Percentiles rank a stretch among this genome's conserved stretches.
These are phyloP conservation scores for Trametes polyzona DNA, from an alignment of 1,284 basidiomycete species.

Conservation along the genomic window DNA sequence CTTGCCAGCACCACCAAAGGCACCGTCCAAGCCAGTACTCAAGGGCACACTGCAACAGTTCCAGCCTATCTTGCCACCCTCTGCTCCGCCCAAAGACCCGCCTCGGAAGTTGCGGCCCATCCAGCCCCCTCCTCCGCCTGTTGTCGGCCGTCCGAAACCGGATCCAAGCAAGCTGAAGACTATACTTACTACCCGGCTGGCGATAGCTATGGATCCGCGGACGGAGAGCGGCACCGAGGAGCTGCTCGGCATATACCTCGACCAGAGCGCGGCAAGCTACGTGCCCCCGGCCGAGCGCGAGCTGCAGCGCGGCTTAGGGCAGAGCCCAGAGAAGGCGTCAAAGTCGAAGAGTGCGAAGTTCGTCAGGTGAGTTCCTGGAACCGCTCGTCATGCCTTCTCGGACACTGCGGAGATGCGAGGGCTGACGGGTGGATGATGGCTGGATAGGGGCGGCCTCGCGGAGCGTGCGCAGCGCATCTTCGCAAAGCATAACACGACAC, in stretches of 20 bases:
- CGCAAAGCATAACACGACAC: slow-evolving; percentile 43
- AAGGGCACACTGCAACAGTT: slow-evolving; percentile 14
- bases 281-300: slow-evolving; percentile 39
- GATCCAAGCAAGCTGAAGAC: slow-evolving; percentile 38
- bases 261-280: slow-evolving; percentile 38
- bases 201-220: slow-evolving; percentile 45
- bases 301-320: slow-evolving; percentile 42
- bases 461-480: slow-evolving; percentile 47
- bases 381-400: too few species aligned
- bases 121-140: slow-evolving; percentile 18
- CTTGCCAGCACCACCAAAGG: background rate
- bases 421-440: background rate
- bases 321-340: slow-evolving; percentile 50
- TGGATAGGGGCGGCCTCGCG: slow-evolving; percentile 52
- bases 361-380: slow-evolving; percentile 32
- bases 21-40: slow-evolving; percentile 3
- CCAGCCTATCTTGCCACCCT: slow-evolving; percentile 5
- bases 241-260: slow-evolving; percentile 45
- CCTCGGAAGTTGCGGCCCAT: slow-evolving; percentile 7
- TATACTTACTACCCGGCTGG: slow-evolving; percentile 47
- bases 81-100: slow-evolving; percentile 2
- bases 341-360: slow-evolving; percentile 39
- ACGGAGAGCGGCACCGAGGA: slow-evolving; percentile 46
- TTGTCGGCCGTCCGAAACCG: slow-evolving; percentile 4
- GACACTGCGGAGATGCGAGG: background rate